A percentile compares a stretch with the other conserved stretches of the same genome.
phyloP scores from a whole-genome alignment of 2,329 filamentous ascomycete species.

The Ceratocystis smalleyi region DNA sequence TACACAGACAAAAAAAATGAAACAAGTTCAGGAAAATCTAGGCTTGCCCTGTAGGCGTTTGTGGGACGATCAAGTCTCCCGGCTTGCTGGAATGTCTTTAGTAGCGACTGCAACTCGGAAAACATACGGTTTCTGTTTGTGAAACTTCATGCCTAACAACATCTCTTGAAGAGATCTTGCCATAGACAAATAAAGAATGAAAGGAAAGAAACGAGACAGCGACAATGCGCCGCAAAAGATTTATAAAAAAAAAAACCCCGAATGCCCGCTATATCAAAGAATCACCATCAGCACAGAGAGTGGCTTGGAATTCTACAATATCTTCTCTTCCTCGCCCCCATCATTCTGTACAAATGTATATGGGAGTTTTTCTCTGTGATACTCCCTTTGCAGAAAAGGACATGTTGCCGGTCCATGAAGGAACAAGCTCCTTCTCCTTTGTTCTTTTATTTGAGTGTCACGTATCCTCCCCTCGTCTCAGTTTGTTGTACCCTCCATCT shows the following conservation, averaged over 20 bases:
- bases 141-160: not conserved
- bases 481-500: not conserved
- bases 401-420: not conserved
- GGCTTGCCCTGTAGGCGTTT: too few species aligned
- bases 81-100: not conserved
- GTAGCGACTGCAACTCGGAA: not conserved
- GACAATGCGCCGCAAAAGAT: too few species aligned
- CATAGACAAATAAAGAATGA: not conserved
- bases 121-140: not conserved
- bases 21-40: too few species aligned
- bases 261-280: too few species aligned
- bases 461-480: not conserved
- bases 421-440: not conserved
- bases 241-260: too few species aligned
- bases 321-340: too few species aligned
- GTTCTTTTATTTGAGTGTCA: not conserved
- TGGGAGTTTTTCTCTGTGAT: not conserved
- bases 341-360: too few species aligned
- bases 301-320: too few species aligned
- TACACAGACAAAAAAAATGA: too few species aligned
- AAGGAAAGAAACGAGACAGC: not conserved
- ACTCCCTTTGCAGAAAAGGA: not conserved
- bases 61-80: too few species aligned
- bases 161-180: not conserved
- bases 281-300: too few species aligned